Base-by-base conservation (phyloP, 1,284 basidiomycete species). In the Microbotryum scabiosae region DNA sequence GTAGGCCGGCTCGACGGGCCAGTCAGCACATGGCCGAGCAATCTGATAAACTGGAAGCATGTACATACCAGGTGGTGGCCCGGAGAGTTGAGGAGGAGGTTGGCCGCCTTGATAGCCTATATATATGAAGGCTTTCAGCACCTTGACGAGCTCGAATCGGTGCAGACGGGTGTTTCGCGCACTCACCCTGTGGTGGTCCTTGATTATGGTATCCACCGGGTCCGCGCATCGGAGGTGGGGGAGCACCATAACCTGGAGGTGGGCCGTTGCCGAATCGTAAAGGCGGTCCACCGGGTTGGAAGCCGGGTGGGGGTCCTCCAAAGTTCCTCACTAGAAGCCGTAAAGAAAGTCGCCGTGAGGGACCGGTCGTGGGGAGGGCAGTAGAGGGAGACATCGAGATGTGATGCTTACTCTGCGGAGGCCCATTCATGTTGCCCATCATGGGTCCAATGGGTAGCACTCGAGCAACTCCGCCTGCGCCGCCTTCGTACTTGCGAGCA, bases 401-500 rank as follows among this genome's bases (percentile, higher is more conserved):
- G 88, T 44, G 90, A 88, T 8, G 88, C 88, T 74, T 57, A 65
- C 66, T 16, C 68, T 64, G 55, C 70, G 69, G 14, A 71, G 70
- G 16, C 16, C 70, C 72, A 16, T 73, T 72, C 60, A 64, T 64
- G 20, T 47, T 47, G 18, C 58, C 59, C 44, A 54, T 47, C 6
- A 57, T 57, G 1, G 64, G 43, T 3, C 58, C 60, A 54, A 67
- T 62, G 32, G 58, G 59, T 25, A 61, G 36, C 26, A 64, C 61
- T 48, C 65, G 53, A 8, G 62, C 61, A 23, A 63, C 57, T 5
- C 64, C 65, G 9, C 58, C 54, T 21, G 68, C 67, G 20, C 68
- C 68, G 36, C 81, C 83, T 75, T 97, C 90, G 74, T 96, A 97
- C 48, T 87, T 84, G 52, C 86, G 84, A 50, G 89, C 90, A 74